Base-by-base conservation (phyloP, 169 alveolate species). In the Theileria parva region DNA sequence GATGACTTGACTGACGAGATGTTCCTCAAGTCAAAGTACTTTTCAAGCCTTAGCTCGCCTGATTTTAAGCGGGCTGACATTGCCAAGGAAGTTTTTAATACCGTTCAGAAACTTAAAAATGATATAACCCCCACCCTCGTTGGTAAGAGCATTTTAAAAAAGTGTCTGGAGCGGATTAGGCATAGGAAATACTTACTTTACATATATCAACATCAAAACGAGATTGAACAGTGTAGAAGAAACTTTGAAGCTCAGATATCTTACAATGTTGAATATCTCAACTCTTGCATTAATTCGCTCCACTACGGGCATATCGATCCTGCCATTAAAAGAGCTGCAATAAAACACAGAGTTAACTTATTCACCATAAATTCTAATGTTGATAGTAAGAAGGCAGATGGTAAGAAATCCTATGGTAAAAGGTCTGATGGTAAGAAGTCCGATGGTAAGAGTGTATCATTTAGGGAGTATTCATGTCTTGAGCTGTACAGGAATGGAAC, bases 191-290 rank as follows among this genome's bases (percentile, higher is more conserved):
- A 83, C 73, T 85, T 90, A 61, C 77, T 72, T 55, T 75, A 75
- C 50, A 80, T 90, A 25, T 77, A 90, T 69, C 80, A 68, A 55
- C 83, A 81, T 64, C 92, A 90, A 81, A 88, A 79, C 55, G 83
- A 86, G 74, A 90, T 90, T 17, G 92, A 86, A 37, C 68, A 61
- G 48, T 64, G 86, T 69, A 65, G 80, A 48, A 66, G 81, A 27
- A 19, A 59, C 48, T 85, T 80, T 37, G 87, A 86, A 71, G 55
- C 75, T 23, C 67, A 79, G 9, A 30, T 85, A 25, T 74, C 74
- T 61, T 74, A 90, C 11, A 72, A 78, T 59, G 37, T 74, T 25
- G 63, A 84, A 27, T 80, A 59, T 59, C 57, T 90, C 39, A 80
- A 86, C 17, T 28, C 34, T 9, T 87, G 91, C 23, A 66, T 86